Conservation (phyloP, 805 yeast species). For the Sporopachydermia quercuum region DNA sequence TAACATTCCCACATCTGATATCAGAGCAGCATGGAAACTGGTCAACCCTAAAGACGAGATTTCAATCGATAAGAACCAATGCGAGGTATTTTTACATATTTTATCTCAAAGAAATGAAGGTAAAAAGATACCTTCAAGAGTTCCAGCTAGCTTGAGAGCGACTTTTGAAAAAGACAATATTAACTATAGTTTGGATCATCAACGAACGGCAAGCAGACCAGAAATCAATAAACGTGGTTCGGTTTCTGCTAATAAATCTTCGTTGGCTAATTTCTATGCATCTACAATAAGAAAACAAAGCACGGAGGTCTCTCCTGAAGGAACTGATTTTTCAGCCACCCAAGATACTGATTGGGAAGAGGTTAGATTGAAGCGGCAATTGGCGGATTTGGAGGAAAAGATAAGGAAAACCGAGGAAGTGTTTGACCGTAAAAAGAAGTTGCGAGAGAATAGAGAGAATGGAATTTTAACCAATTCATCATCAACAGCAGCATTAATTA, state of each 20-base stretch:
- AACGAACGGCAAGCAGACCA: slow-evolving; percentile 6
- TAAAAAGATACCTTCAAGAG: slow-evolving; percentile 77
- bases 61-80: slow-evolving; percentile 88
- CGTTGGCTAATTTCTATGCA: slow-evolving; percentile 9
- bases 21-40: slow-evolving; percentile 85
- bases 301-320: slow-evolving; percentile 23
- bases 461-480: slow-evolving; percentile 14
- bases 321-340: slow-evolving; percentile 58
- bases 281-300: not conserved
- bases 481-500: slow-evolving; percentile 21
- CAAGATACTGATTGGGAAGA: slow-evolving; percentile 76
- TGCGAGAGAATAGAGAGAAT: slow-evolving; percentile 13
- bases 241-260: slow-evolving; percentile 11
- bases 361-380: slow-evolving; percentile 65
- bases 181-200: slow-evolving; percentile 40
- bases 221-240: not conserved
- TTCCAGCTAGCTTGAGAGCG: slow-evolving; percentile 86
- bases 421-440: slow-evolving; percentile 23
- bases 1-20: slow-evolving; percentile 70
- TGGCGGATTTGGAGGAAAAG: slow-evolving; percentile 58
- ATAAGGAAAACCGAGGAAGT: slow-evolving; percentile 41
- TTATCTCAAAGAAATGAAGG: slow-evolving; percentile 80
- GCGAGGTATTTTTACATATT: slow-evolving; percentile 77
- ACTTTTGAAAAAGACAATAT: slow-evolving; percentile 81
- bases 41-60: slow-evolving; percentile 82